phyloP scores from a whole-genome alignment of 306 rosid genomes.

The Senna siamea region DNA sequence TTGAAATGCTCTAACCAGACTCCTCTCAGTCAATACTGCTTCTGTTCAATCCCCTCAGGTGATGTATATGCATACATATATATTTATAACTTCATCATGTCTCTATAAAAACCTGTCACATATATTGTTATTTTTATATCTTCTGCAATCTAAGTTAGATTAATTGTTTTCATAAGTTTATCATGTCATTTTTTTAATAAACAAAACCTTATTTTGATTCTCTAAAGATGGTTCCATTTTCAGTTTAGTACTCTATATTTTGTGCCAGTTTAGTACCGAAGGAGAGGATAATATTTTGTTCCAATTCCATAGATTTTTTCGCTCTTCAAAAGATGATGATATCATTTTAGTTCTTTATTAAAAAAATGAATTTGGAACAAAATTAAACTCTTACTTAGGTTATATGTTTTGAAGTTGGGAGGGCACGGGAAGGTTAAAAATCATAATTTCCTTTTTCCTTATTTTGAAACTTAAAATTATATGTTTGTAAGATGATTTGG shows the following conservation, averaged over 20 bases:
- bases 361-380: too few relatives aligned
- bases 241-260: too few relatives aligned
- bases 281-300: not conserved
- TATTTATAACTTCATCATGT: not conserved
- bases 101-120: not conserved
- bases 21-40: not conserved
- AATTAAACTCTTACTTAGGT: too few relatives aligned
- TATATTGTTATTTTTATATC: not conserved
- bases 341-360: too few relatives aligned
- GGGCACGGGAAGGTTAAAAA: too few relatives aligned
- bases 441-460: too few relatives aligned
- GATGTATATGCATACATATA: not conserved
- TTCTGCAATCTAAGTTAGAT: not conserved
- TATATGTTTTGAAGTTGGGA: too few relatives aligned
- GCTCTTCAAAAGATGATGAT: too few relatives aligned
- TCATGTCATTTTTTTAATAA: not conserved
- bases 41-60: not conserved
- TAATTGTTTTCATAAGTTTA: not conserved
- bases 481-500: too few relatives aligned
- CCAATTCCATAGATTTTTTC: not conserved
- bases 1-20: not conserved
- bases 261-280: too few relatives aligned
- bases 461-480: too few relatives aligned
- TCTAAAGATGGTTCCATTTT: not conserved
- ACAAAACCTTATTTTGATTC: not conserved